These are phyloP conservation scores for Neocallimastix lanati DNA, from an alignment of 192 early-diverging fungal genomes.

Conservation along the genomic window DNA sequence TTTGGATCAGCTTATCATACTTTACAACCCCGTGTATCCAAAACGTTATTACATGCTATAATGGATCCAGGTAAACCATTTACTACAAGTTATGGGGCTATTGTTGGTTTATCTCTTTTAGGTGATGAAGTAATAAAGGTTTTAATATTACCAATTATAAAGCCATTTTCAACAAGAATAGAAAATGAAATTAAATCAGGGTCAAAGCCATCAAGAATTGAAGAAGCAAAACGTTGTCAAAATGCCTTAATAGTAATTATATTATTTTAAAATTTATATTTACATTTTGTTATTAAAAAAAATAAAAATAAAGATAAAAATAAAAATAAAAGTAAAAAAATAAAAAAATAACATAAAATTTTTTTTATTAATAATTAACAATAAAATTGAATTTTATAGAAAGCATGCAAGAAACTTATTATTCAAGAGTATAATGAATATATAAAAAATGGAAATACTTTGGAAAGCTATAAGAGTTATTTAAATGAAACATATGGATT, in stretches of 20 bases:
- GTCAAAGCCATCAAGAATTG: background rate
- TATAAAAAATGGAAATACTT: background rate
- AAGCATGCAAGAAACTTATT: background rate
- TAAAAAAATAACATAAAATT: too few species aligned
- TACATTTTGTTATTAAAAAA: too few species aligned
- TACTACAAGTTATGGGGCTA: conserved; percentile 75
- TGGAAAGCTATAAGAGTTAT: background rate
- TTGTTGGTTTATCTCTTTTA: conserved; percentile 54
- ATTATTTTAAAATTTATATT: too few species aligned
- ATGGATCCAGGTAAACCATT: conserved; percentile 67
- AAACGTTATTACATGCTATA: conserved; percentile 76
- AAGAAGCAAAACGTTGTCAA: background rate
- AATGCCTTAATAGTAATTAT: background rate
- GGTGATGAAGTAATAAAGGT: conserved; percentile 59
- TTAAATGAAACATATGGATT: background rate
- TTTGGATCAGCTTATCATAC: conserved; percentile 70
- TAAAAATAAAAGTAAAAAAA: too few species aligned
- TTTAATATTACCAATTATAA: conserved; percentile 57
- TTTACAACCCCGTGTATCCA: conserved; percentile 71
- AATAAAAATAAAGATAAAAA: too few species aligned
- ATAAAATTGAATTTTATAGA: background rate
- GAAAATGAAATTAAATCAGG: background rate
- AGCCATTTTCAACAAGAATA: conserved; percentile 4
- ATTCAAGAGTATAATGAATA: background rate
- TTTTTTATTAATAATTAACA: too few species aligned